phyloP scores from a whole-genome alignment of 306 rosid genomes.

The Lagenaria siceraria region DNA sequence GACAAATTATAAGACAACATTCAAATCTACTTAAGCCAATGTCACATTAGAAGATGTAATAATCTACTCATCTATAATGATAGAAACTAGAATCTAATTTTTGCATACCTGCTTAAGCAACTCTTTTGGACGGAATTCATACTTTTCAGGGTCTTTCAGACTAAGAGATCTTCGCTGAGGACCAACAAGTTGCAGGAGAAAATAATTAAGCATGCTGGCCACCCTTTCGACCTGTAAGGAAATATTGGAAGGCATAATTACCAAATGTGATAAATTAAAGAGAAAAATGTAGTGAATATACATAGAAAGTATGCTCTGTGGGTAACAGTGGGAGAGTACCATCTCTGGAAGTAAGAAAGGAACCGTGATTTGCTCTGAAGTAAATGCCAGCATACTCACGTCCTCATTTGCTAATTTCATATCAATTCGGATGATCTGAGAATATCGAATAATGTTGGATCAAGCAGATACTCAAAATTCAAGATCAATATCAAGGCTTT shows the following conservation, averaged over 20 bases:
- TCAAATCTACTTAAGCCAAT: not conserved
- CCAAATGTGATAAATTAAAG: not conserved
- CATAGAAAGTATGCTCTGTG: not conserved
- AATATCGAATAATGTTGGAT: slow-evolving; percentile 6
- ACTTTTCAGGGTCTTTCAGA: slow-evolving; percentile 94
- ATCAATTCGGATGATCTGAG: slow-evolving; percentile 84
- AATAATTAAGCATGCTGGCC: slow-evolving; percentile 98
- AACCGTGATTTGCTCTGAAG: slow-evolving; percentile 85
- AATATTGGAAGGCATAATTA: not conserved
- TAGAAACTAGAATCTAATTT: not conserved
- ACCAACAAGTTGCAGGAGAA: slow-evolving; percentile 90
- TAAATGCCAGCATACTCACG: slow-evolving; percentile 86
- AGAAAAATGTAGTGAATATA: not conserved
- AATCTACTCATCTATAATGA: not conserved
- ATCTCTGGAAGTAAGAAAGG: slow-evolving; percentile 99
- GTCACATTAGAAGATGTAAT: not conserved
- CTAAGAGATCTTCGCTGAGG: slow-evolving; percentile 92
- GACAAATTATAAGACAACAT: not conserved
- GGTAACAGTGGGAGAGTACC: slow-evolving; percentile 25
- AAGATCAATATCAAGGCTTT: slow-evolving; percentile 6
- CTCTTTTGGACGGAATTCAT: slow-evolving; percentile 90
- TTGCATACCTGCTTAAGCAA: slow-evolving; percentile 80
- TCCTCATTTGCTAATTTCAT: slow-evolving; percentile 99
- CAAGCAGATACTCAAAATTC: slow-evolving; percentile 17
- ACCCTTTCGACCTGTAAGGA: slow-evolving; percentile 82